A percentile compares a stretch with the other conserved stretches of the same genome.
Conservation (phyloP, 192 early-diverging fungal genomes). For the Backusella tarrabulga region DNA sequence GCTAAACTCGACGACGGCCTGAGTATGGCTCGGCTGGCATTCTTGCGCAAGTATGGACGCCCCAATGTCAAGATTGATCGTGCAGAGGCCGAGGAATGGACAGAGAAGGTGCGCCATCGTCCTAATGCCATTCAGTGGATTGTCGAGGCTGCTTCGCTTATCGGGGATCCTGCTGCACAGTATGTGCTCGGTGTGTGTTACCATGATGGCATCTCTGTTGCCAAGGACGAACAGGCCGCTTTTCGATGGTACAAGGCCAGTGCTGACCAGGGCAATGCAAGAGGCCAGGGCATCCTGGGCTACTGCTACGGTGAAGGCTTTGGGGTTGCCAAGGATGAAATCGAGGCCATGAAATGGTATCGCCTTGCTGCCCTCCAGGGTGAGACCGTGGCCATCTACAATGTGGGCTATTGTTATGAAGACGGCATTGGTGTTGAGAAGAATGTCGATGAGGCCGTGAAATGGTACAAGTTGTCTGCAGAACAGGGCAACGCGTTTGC, state of each 20-base stretch:
- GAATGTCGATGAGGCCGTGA: constrained; percentile 50
- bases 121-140: constrained; percentile 62
- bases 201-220: constrained; percentile 58
- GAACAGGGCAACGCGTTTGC: constrained; percentile 55
- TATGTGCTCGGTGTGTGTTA: constrained; percentile 82
- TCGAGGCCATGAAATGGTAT: constrained; percentile 53
- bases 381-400: constrained; percentile 56
- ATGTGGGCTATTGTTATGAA: constrained; percentile 58
- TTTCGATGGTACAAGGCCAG: constrained; percentile 57
- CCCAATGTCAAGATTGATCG: constrained; percentile 78
- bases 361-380: constrained; percentile 43
- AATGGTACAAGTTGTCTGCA: constrained; percentile 56
- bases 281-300: constrained; percentile 65
- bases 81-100: constrained; percentile 82
- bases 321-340: constrained; percentile 59
- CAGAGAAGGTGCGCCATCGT: constrained; percentile 45
- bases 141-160: constrained; percentile 53
- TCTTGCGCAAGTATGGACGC: constrained; percentile 79
- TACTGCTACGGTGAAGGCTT: constrained; percentile 88
- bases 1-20: constrained; percentile 62
- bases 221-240: constrained; percentile 46
- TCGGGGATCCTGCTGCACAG: constrained; percentile 66
- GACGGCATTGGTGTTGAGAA: constrained; percentile 55
- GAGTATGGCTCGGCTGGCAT: constrained; percentile 66
- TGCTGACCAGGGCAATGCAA: constrained; percentile 59